phyloP scores from a whole-genome alignment of 352 stramenopile genomes.

The Phytophthora fragariae region DNA sequence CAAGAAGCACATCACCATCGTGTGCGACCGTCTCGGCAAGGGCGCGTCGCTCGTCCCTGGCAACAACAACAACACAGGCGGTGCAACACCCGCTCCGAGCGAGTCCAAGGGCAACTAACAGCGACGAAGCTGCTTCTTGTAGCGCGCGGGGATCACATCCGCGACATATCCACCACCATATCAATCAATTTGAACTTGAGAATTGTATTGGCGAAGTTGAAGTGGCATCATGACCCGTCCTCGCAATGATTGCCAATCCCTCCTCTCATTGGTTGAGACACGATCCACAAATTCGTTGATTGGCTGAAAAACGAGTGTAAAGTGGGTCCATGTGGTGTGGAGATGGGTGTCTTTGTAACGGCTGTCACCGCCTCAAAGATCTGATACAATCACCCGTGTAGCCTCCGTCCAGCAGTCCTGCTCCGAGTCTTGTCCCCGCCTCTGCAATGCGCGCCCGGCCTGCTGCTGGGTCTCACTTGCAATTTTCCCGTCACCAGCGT shows the following conservation, averaged over 20 bases:
- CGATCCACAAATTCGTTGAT: background rate
- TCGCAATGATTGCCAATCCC: constrained; percentile 19
- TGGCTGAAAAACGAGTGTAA: constrained; percentile 7
- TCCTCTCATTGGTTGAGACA: constrained; percentile 3
- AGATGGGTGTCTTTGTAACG: background rate
- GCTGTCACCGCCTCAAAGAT: constrained; percentile 15
- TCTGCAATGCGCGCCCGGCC: background rate
- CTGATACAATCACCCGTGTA: constrained; percentile 11
- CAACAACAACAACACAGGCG: constrained; percentile 9
- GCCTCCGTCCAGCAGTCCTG: constrained; percentile 6
- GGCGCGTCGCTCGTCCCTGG: constrained; percentile 57
- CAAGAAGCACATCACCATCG: constrained; percentile 92
- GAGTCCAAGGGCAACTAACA: constrained; percentile 38
- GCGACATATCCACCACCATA: background rate
- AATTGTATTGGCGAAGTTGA: constrained; percentile 41
- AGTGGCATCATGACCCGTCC: constrained; percentile 11
- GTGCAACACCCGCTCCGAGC: constrained; percentile 14
- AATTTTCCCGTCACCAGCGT: constrained; percentile 14
- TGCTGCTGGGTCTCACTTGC: constrained; percentile 28
- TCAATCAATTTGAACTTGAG: constrained; percentile 18
- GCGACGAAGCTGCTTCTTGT: background rate
- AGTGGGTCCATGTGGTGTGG: constrained; percentile 4
- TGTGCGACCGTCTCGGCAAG: constrained; percentile 90
- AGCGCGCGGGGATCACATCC: background rate
- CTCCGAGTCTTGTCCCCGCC: constrained; percentile 21